These are phyloP conservation scores for Smallanthus sonchifolius DNA, from an alignment of 129 eudicot species.

Conservation along the genomic window DNA sequence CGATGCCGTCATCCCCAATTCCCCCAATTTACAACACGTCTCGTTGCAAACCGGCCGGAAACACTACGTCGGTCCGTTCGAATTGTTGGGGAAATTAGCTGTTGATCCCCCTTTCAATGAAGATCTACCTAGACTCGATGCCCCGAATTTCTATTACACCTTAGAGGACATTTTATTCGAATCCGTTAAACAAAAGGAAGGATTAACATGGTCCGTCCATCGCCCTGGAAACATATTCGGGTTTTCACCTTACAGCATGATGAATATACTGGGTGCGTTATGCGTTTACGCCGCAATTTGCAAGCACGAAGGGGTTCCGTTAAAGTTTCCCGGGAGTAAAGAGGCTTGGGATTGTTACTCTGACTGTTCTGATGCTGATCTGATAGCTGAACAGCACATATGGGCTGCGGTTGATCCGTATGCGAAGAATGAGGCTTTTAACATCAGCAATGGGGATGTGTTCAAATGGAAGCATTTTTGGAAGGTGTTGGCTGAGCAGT, in stretches of 20 bases:
- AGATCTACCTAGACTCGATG: conserved; percentile 51
- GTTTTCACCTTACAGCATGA: conserved; percentile 68
- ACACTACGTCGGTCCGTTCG: conserved; percentile 51
- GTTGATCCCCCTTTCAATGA: conserved; percentile 60
- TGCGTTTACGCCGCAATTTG: conserved; percentile 72
- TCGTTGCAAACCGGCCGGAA: conserved; percentile 69
- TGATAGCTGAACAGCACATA: conserved; percentile 88
- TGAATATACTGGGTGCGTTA: conserved; percentile 54
- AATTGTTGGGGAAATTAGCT: conserved; percentile 31
- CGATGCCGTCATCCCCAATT: conserved; percentile 50
- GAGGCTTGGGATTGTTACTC: conserved; percentile 57
- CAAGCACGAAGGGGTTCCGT: conserved; percentile 55
- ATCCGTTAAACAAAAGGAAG: conserved; percentile 39
- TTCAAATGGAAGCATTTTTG: conserved; percentile 90
- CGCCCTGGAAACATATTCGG: conserved; percentile 62
- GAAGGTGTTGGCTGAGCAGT: conserved; percentile 72
- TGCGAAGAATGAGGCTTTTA: conserved; percentile 77
- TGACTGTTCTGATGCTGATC: conserved; percentile 70
- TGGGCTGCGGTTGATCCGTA: conserved; percentile 76
- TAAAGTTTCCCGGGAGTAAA: conserved; percentile 54
- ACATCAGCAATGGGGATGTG: conserved; percentile 79
- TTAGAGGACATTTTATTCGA: conserved; percentile 54
- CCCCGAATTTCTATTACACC: conserved; percentile 50
- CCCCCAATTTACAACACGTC: conserved; percentile 58
- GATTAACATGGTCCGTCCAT: conserved; percentile 71